Conservation (phyloP, 768 basidiomycete genomes). For the Kwoniella botswanensis region DNA sequence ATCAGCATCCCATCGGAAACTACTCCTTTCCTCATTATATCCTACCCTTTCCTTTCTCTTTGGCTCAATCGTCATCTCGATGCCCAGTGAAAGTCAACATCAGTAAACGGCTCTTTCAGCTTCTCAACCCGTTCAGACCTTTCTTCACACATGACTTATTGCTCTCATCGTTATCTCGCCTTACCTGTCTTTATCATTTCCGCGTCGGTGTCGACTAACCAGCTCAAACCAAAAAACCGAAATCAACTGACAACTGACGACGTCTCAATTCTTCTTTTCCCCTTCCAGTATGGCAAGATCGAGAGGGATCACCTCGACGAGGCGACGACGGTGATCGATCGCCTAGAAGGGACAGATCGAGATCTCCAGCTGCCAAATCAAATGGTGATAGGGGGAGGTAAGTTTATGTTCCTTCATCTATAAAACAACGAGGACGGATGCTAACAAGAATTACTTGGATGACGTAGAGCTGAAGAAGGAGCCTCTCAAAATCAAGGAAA, state of each 20-base stretch:
- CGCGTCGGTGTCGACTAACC: conserved; percentile 22
- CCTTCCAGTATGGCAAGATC: conserved; percentile 48
- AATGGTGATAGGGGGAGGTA: conserved; percentile 66
- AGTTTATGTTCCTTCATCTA: conserved; percentile 10
- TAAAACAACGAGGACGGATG: neutral
- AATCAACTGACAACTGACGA: conserved; percentile 32
- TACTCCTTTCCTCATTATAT: too few relatives aligned
- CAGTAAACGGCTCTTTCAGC: too few relatives aligned
- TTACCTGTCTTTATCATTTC: too few relatives aligned
- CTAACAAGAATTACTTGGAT: too few relatives aligned
- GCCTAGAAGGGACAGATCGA: conserved; percentile 76
- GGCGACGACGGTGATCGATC: conserved; percentile 69
- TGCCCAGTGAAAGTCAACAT: too few relatives aligned
- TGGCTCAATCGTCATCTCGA: too few relatives aligned
- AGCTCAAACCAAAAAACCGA: neutral
- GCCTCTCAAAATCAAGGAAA: conserved; percentile 65
- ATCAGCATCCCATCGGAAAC: too few relatives aligned
- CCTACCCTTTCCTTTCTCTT: too few relatives aligned
- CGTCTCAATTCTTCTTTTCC: neutral
- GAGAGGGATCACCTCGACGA: conserved; percentile 41
- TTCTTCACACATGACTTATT: too few relatives aligned
- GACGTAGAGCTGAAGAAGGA: conserved; percentile 14
- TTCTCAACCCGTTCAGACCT: too few relatives aligned
- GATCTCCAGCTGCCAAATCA: conserved; percentile 55
- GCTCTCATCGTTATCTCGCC: too few relatives aligned